phyloP scores from a whole-genome alignment of 1,284 basidiomycete genomes.

The Papiliotrema fonsecae region DNA sequence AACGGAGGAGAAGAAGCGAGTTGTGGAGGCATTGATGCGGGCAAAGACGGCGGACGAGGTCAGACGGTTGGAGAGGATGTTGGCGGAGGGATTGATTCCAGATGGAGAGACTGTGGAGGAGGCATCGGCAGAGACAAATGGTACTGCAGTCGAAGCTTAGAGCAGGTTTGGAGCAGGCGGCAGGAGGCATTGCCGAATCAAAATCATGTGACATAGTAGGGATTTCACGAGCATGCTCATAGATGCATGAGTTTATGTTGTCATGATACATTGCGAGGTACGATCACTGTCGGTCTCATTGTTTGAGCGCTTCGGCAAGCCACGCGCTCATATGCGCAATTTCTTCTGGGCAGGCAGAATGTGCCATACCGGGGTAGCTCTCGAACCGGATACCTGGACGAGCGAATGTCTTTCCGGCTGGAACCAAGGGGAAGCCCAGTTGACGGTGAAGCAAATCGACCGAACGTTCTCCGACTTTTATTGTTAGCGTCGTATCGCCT shows the following conservation, averaged over 20 bases:
- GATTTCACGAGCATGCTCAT: background rate
- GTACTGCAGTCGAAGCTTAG: background rate
- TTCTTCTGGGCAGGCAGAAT: slow-evolving; percentile 61
- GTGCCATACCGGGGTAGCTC: slow-evolving; percentile 52
- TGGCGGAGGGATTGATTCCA: slow-evolving; percentile 80
- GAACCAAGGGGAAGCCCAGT: slow-evolving; percentile 52
- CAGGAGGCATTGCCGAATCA: too few species aligned
- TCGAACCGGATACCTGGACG: slow-evolving; percentile 49
- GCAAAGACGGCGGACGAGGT: slow-evolving; percentile 90
- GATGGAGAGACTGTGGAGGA: slow-evolving; percentile 27
- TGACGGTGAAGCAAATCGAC: slow-evolving; percentile 55
- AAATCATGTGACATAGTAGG: too few species aligned
- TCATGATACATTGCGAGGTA: background rate
- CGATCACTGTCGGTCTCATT: background rate
- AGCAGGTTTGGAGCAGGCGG: too few species aligned
- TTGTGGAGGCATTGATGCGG: slow-evolving; percentile 82
- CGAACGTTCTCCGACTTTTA: slow-evolving; percentile 53
- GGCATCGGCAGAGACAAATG: background rate
- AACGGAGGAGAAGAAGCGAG: slow-evolving; percentile 82
- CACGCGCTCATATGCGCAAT: slow-evolving; percentile 56
- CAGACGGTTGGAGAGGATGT: slow-evolving; percentile 74
- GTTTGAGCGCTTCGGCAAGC: slow-evolving; percentile 35
- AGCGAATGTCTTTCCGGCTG: slow-evolving; percentile 30
- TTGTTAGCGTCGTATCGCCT: background rate
- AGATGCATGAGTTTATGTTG: slow-evolving; percentile 1